These are phyloP conservation scores for Fraxinus greggii DNA, from an alignment of 305 asterid species.

Conservation along the genomic window DNA sequence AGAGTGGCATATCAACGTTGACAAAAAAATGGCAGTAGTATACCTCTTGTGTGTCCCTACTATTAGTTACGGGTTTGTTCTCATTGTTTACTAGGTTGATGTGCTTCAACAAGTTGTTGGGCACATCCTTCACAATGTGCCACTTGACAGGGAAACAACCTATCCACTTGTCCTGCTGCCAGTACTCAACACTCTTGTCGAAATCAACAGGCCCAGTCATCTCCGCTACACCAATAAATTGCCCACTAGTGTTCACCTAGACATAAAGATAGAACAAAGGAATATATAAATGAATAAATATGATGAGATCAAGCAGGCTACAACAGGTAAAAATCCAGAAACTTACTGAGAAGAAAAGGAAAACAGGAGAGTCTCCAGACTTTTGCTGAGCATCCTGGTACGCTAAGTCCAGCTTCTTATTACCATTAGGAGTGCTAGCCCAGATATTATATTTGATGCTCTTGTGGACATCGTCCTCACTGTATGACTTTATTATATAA, in stretches of 20 bases:
- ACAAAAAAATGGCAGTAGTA: neutral
- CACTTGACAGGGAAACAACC: slow-evolving; percentile 85
- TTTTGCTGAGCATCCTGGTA: slow-evolving; percentile 48
- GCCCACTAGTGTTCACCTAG: slow-evolving; percentile 86
- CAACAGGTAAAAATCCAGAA: neutral
- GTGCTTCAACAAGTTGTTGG: slow-evolving; percentile 63
- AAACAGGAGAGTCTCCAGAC: slow-evolving; percentile 47
- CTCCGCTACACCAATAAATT: slow-evolving; percentile 80
- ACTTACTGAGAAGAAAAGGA: slow-evolving; percentile 68
- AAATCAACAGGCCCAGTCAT: slow-evolving; percentile 79
- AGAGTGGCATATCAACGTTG: neutral
- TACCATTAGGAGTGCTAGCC: slow-evolving; percentile 88
- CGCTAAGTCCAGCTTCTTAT: slow-evolving; percentile 71
- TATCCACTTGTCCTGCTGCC: slow-evolving; percentile 90
- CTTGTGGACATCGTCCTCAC: slow-evolving; percentile 88
- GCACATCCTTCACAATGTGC: slow-evolving; percentile 77
- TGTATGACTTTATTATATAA: slow-evolving; percentile 80
- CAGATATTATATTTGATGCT: slow-evolving; percentile 79
- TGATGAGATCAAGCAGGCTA: neutral
- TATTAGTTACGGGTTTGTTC: slow-evolving; percentile 68
- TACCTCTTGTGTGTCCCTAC: slow-evolving; percentile 86
- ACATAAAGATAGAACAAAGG: neutral
- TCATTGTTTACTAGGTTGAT: slow-evolving; percentile 65
- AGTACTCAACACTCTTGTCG: slow-evolving; percentile 61
- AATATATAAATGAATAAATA: neutral